Evolutionary conservation across 306 rosid genomes (phyloP), one percentile per base, ranked within the genome.

Genomic region (Citrullus amarus): DNA sequence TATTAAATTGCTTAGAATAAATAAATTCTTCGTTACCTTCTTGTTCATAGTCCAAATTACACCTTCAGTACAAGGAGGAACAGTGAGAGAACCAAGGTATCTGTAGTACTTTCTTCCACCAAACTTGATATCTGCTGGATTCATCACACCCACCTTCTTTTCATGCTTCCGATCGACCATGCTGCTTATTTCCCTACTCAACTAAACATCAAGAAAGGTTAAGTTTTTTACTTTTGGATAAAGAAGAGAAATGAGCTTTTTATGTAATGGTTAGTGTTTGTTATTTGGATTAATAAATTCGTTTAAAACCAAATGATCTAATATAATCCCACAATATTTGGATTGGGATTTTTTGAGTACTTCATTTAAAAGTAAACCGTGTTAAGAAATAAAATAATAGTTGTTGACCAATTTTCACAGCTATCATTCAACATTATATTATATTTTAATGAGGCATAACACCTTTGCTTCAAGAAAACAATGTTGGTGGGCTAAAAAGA

Each of bases 11-110:
- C 5, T 17, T 3, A 3, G 71, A 36, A 34, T 4, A 53, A 12
- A 20, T 32, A 50, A 18, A 22, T 25, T 44, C 4, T 16, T 72
- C 2, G 20, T 38, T 78, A 91, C 95, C 90, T 86, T 86, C 74
- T 77, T 88, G 57, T 82, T 85, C 3, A 91, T 82, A 56, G 89
- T 81, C 97, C 98, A 91, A 84, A 86, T 80, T 79, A 93, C 73
- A 18, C 73, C 73, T 66, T 66, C 73, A 1, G 30, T 66, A 18
- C 73, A 66, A 9, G 73, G 73, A 66, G 73, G 73, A 66, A 66
- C 30, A 17, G 73, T 66, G 73, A 66, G 73, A 17, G 73, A 66
- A 9, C 98, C 98, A 50, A 83, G 53, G 73, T 93, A 93, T 82
- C 85, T 88, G 68, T 83, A 91, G 54, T 86, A 90, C 58, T 82